Conservation (phyloP, 2,329 filamentous ascomycete genomes). For the Tolypocladium pustulatum region DNA sequence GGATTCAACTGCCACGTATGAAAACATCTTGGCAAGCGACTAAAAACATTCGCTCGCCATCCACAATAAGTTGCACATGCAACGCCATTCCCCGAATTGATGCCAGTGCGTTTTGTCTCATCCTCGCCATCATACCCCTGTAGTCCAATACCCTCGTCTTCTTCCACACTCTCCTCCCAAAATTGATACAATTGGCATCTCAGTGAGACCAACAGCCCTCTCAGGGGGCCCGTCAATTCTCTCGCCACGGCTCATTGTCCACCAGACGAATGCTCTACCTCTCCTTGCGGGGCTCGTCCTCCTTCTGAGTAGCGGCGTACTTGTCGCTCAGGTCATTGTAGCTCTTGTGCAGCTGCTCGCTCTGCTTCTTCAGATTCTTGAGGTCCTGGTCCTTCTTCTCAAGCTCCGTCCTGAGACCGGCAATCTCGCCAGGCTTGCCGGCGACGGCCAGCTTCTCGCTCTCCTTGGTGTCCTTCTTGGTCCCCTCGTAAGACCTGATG, state of each 20-base stretch:
- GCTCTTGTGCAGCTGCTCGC: conserved; percentile 69
- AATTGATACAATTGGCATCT: background rate
- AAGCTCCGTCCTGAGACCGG: conserved; percentile 58
- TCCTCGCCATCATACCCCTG: background rate
- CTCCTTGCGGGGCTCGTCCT: conserved; percentile 47
- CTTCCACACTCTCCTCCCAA: background rate
- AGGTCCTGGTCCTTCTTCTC: conserved; percentile 75
- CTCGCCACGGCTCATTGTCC: background rate
- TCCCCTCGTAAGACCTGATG: conserved; percentile 66
- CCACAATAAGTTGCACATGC: background rate
- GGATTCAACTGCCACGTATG: background rate
- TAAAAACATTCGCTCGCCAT: background rate
- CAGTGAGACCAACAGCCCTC: background rate
- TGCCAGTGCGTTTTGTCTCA: background rate
- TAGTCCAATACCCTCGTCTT: background rate
- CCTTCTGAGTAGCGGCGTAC: conserved; percentile 49
- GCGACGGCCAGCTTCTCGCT: conserved; percentile 60
- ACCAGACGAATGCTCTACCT: conserved; percentile 5
- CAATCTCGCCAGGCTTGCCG: conserved; percentile 68
- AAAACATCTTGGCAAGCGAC: background rate
- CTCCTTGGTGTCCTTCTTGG: conserved; percentile 48
- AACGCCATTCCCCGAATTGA: background rate
- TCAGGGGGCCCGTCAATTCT: background rate
- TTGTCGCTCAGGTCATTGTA: conserved; percentile 81
- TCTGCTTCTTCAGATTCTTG: conserved; percentile 85